These are phyloP conservation scores for Schwanniomyces occidentalis DNA, from an alignment of 805 yeast species.

Conservation along the genomic window DNA sequence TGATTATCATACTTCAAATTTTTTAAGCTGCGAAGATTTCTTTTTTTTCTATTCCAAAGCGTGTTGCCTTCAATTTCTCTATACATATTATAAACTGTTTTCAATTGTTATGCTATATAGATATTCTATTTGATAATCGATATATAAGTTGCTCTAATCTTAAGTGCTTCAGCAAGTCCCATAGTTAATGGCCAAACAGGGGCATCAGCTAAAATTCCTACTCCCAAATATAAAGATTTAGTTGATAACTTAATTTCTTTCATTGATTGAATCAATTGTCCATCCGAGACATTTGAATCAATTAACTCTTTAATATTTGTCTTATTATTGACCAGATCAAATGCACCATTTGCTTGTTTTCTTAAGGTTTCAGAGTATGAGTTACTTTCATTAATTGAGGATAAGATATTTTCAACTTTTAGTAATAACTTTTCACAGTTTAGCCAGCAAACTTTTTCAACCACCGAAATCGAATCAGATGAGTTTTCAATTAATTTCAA, in stretches of 20 bases:
- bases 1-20: too few relatives aligned
- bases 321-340: conserved; percentile 17
- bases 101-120: too few relatives aligned
- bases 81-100: too few relatives aligned
- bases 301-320: conserved; percentile 51
- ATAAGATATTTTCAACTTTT: conserved; percentile 58
- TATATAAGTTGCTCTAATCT: conserved; percentile 47
- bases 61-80: too few relatives aligned
- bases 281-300: conserved; percentile 35
- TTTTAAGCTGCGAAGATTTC: too few relatives aligned
- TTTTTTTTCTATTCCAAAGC: too few relatives aligned
- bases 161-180: conserved; percentile 77
- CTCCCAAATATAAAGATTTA: conserved; percentile 66
- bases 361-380: conserved; percentile 60
- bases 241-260: conserved; percentile 51
- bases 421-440: conserved; percentile 59
- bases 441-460: conserved; percentile 62
- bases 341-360: conserved; percentile 35
- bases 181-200: conserved; percentile 85
- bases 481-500: conserved; percentile 51
- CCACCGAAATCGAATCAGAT: conserved; percentile 32
- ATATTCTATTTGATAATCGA: too few relatives aligned
- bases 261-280: conserved; percentile 47
- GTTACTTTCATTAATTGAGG: conserved; percentile 51
- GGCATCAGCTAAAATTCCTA: conserved; percentile 76